Evolutionary conservation across 2,329 filamentous ascomycete species (phyloP), one percentile per base, ranked within the genome.

Genomic region (Fusarium lyarnte): DNA sequence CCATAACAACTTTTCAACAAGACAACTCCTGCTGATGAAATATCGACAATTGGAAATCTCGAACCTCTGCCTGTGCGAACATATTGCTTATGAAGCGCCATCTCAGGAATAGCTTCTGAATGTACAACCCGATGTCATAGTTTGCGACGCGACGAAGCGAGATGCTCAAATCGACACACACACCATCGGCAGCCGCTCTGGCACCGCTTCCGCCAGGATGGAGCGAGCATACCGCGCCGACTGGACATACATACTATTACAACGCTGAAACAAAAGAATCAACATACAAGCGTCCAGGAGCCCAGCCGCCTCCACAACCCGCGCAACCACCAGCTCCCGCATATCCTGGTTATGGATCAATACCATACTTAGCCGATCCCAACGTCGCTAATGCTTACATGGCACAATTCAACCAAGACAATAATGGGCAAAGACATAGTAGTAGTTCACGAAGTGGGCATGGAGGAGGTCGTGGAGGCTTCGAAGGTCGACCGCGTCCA

Each of bases 161-260:
- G 38, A 94, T 94, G 92, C 85, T 95, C 53, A 94, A 91, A 79
- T 93, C 92, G 25, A 95, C 93, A n/a, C 90, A 95, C 81, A 90
- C 88, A 67, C 86, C 90, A 27, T 87, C 88, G 14, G 76, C 83
- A 51, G 79, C 81, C 61, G 66, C 83, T 12, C 79, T 83, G 41
- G 85, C 89, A 49, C 89, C 93, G 39, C 85, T 98, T 2, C 92
- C 91, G 33, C 86, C 91, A 46, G 94, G 94, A 71, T 98, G 95
- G 95, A 94, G 93, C n/a, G 93, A 97, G 81, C 94, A 98, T 83
- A 95, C 91, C 82, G 94, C 95, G 58, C 95, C 94, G 10, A 92
- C 92, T 55, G 94, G 94, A 8, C 94, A 97, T 81, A 87, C 87
- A 33, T 98, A 97, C 84, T 98, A 95, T 82, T 96, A 97, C 84